A percentile compares a stretch with the other conserved stretches of the same genome.
Conservation (phyloP, 2,329 filamentous ascomycete genomes). For the Pezicula carpinea region DNA sequence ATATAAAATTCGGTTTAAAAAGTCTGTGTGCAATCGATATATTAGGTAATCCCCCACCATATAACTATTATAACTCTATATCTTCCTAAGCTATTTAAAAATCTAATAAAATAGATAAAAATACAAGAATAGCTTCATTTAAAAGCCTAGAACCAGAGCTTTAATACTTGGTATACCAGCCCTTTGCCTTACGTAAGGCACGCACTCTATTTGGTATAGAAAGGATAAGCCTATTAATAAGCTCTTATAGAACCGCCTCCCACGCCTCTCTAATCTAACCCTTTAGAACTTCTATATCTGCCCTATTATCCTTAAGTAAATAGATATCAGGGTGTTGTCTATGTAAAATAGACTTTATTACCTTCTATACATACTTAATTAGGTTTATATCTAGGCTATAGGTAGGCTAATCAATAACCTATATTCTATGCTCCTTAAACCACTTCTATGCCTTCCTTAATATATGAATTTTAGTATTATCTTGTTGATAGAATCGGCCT, state of each 20-base stretch:
- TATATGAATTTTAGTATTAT: neutral
- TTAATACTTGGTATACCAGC: slow-evolving; percentile 2
- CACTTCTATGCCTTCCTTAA: neutral
- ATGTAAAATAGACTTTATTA: neutral
- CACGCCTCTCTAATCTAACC: neutral
- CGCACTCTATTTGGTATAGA: neutral
- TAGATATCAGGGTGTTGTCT: neutral
- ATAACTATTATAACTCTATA: neutral
- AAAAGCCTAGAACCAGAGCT: neutral
- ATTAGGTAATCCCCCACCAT: neutral
- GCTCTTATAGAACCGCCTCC: neutral
- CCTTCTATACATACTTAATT: slow-evolving; percentile 1
- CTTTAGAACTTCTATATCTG: neutral
- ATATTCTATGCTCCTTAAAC: neutral
- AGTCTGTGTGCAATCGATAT: neutral
- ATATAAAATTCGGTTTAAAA: neutral
- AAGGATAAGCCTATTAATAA: neutral
- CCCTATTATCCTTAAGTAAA: neutral
- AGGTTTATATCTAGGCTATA: neutral
- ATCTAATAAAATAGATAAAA: neutral
- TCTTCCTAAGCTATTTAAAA: neutral
- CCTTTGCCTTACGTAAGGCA: neutral
- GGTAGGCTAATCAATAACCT: neutral
- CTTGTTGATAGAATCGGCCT: neutral
- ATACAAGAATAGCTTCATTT: neutral